Evolutionary conservation across 257 asterid species (phyloP).

Genomic region (Solanum arcanum): DNA sequence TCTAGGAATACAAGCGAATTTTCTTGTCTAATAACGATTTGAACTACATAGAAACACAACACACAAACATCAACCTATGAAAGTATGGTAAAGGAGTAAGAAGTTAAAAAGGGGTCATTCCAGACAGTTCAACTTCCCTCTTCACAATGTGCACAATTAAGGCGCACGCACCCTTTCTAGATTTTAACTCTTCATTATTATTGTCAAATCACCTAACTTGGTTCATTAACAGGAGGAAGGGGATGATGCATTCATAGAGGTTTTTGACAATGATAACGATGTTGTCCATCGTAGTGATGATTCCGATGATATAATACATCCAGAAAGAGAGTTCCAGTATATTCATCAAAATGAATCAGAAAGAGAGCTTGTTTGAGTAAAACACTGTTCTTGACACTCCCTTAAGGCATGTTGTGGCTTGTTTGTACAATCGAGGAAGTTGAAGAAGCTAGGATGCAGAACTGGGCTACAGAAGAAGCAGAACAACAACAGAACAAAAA

Average conservation of each 20-base stretch:
- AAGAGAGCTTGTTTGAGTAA: conserved; percentile 17
- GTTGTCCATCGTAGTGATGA: conserved; percentile 8
- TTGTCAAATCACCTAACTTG: neutral
- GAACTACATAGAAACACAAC: neutral
- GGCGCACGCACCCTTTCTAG: neutral
- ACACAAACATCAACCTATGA: neutral
- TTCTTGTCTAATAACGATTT: neutral
- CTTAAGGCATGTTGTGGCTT: neutral
- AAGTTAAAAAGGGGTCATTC: neutral
- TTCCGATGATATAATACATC: neutral
- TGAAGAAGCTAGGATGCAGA: neutral
- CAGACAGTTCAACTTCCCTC: neutral
- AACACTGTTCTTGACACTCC: neutral
- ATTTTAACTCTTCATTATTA: neutral
- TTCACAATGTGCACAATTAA: neutral
- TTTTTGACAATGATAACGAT: conserved; percentile 20
- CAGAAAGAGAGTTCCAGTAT: conserved; percentile 28
- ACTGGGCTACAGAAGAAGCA: neutral
- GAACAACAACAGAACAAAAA: no score
- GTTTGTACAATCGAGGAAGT: neutral
- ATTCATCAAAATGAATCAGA: conserved; percentile 26
- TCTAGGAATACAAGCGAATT: neutral
- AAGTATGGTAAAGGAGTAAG: neutral
- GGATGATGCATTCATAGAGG: conserved; percentile 26
- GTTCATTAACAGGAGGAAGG: conserved; percentile 38